These are phyloP conservation scores for Picea glauca DNA, from an alignment of 75 land plant species.

Conservation along the genomic window DNA sequence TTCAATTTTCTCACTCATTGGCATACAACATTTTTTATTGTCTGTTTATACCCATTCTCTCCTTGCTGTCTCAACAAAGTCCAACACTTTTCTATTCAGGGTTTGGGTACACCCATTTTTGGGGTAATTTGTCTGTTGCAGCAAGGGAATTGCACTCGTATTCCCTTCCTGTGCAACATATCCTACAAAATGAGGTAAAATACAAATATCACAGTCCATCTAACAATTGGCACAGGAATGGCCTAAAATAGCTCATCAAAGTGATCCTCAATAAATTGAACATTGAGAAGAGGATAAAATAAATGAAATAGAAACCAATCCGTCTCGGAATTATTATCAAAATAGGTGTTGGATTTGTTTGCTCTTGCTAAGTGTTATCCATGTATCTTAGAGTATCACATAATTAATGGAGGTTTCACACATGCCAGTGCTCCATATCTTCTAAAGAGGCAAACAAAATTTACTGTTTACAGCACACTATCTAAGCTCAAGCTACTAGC, in stretches of 20 bases:
- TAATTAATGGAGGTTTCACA: neutral
- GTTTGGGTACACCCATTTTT: neutral
- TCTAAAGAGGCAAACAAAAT: neutral
- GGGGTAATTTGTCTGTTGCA: too few species aligned
- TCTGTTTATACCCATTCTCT: neutral
- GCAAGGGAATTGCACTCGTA: too few species aligned
- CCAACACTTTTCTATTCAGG: neutral
- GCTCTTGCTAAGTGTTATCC: neutral
- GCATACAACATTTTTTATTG: neutral
- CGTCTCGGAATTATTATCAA: neutral
- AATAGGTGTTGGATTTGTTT: neutral
- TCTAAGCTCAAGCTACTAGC: neutral
- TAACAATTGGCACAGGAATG: neutral
- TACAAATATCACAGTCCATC: neutral
- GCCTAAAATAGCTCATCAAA: neutral
- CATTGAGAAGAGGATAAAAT: neutral
- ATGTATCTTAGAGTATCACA: neutral
- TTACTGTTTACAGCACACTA: neutral
- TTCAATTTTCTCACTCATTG: neutral
- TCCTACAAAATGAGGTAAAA: neutral
- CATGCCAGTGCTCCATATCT: neutral
- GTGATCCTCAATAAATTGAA: neutral
- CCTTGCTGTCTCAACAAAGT: neutral
- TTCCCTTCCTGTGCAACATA: neutral
- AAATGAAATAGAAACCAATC: neutral